Evolutionary conservation across 345 rosid genomes (phyloP), one percentile per base, ranked within the genome.

Genomic region (Litchi chinensis): DNA sequence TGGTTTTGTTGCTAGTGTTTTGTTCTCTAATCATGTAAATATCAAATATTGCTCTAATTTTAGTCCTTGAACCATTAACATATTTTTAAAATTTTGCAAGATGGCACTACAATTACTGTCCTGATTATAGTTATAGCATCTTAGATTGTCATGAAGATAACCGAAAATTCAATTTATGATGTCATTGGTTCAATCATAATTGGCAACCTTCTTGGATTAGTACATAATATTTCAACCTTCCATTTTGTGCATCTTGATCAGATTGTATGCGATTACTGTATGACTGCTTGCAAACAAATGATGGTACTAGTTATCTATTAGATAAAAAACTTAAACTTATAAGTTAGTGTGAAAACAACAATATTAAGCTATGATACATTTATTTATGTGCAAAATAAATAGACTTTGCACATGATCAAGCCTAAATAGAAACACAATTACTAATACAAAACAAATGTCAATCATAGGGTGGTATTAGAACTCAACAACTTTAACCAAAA

Each of bases 51-150:
- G 41, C 22, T 16, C 16, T 60, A 8, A 63, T 10, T 71, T 5
- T 13, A 15, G 10, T 69, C 64, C 64, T 62, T 22, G 11, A 15
- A 26, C 41, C 48, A 39, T 19, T 43, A 28, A 41, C 67, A 65
- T 26, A 63, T 76, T 60, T 76, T 78, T 65, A 79, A 76, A 16
- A 32, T 74, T 76, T 76, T 70, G 70, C 91, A 95, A 98, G 99
- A 95, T 88, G 97, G 99, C 1, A 98, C 98, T 83, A 98, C 99
- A 39, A 97, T 95, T 77, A 86, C 97, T 69, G 97, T 98, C 69
- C 93, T 95, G 81, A 89, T 88, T 65, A 90, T 95, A 74, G 99
- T 98, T 68, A 98, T 85, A 12, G 97, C 95, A 60, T 94, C 99
- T 40, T 83, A 92, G 79, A 81, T 95, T 81, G 97, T 98, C 5